phyloP scores from a whole-genome alignment of 352 stramenopile genomes.

The Thalassiosira exigua region DNA sequence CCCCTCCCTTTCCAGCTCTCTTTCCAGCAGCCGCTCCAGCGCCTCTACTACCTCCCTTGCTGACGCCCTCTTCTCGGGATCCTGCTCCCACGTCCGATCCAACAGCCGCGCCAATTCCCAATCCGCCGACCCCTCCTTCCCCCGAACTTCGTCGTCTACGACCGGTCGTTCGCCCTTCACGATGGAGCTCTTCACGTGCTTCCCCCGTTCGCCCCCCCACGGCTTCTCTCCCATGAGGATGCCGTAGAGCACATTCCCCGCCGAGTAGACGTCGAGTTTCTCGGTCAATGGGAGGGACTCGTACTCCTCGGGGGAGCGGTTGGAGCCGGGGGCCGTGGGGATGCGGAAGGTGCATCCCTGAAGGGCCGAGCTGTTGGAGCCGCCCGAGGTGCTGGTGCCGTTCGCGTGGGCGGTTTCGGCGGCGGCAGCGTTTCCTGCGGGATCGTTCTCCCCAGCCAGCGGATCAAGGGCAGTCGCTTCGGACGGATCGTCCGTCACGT shows the following conservation, averaged over 20 bases:
- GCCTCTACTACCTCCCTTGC: slow-evolving; percentile 51
- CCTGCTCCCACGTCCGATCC: slow-evolving; percentile 52
- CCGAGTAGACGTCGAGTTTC: slow-evolving; percentile 76
- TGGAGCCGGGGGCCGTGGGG: slow-evolving; percentile 60
- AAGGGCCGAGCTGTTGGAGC: no score
- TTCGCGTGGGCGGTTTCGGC: no score
- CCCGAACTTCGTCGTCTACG: slow-evolving; percentile 44
- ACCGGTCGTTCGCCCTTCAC: slow-evolving; percentile 48
- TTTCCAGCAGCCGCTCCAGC: slow-evolving; percentile 49
- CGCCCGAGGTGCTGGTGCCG: no score
- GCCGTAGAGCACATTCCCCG: slow-evolving; percentile 75
- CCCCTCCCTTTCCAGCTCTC: neutral
- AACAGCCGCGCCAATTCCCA: slow-evolving; percentile 49
- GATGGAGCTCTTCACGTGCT: slow-evolving; percentile 44
- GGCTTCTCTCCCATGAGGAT: slow-evolving; percentile 71
- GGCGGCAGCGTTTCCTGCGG: slow-evolving; percentile 1
- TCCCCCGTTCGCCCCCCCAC: slow-evolving; percentile 44
- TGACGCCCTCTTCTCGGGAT: slow-evolving; percentile 56
- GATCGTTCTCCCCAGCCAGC: slow-evolving; percentile 2
- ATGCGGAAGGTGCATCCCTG: slow-evolving; percentile 73
- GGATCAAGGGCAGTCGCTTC: no score
- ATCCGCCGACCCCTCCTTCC: slow-evolving; percentile 44
- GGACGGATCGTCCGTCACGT: no score
- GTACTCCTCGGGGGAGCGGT: slow-evolving; percentile 80
- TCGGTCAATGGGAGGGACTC: slow-evolving; percentile 48